Evolutionary conservation across 1,139 yeast genomes (phyloP).

Genomic region (Candida pseudocylindracea): DNA sequence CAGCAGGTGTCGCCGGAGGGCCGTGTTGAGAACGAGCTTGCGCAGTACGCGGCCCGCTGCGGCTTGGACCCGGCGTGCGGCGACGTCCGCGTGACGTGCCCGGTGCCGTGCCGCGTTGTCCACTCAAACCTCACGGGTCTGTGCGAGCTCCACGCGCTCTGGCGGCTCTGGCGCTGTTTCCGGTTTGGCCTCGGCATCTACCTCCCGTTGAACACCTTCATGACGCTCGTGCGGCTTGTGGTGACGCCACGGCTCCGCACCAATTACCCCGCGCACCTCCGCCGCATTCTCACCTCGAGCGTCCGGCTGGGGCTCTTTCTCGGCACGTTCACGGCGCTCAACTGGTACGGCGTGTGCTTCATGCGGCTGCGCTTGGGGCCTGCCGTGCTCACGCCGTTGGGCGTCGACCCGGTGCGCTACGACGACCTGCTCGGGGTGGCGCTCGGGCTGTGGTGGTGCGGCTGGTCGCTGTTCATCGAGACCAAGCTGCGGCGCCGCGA

Average conservation of each 20-base stretch:
- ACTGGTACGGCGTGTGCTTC: constrained; percentile 17
- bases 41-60: constrained; percentile 9
- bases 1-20: constrained; percentile 1
- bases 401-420: constrained; percentile 6
- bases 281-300: constrained; percentile 5
- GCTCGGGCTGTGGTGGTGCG: constrained; percentile 12
- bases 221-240: constrained; percentile 11
- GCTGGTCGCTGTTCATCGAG: constrained; percentile 14
- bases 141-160: constrained; percentile 15
- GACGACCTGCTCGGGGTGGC: constrained; percentile 13
- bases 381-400: constrained; percentile 1
- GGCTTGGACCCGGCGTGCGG: constrained; percentile 9
- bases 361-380: constrained; percentile 12
- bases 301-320: constrained; percentile 15
- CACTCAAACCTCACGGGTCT: constrained; percentile 12
- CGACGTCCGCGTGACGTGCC: constrained; percentile 6
- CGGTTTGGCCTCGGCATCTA: constrained; percentile 11
- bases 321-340: constrained; percentile 12
- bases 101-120: constrained; percentile 14
- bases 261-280: not conserved
- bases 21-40: constrained; percentile 5
- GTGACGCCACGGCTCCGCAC: constrained; percentile 2
- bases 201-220: constrained; percentile 11
- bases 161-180: constrained; percentile 14
- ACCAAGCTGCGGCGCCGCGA: constrained; percentile 14